A percentile compares a stretch with the other conserved stretches of the same genome.
Conservation (phyloP, 2,329 filamentous ascomycete genomes). For the Sporothrix brasiliensis region DNA sequence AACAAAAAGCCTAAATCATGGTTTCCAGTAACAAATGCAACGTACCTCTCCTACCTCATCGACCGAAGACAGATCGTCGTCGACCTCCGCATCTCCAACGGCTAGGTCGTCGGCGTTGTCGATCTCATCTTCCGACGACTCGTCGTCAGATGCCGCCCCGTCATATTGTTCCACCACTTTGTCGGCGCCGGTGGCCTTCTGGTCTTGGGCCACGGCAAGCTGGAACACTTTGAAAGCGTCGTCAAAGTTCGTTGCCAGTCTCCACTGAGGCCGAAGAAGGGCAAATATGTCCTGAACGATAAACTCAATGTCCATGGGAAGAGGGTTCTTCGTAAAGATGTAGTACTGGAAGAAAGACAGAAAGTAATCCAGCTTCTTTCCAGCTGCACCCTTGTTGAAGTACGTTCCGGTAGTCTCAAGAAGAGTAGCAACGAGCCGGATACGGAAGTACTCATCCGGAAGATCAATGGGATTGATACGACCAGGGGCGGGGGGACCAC, state of each 20-base stretch:
- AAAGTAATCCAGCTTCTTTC: slow-evolving; percentile 98
- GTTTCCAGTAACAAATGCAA: background rate
- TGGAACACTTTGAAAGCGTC: slow-evolving; percentile 84
- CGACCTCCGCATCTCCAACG: slow-evolving; percentile 64
- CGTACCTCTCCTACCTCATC: slow-evolving; percentile 63
- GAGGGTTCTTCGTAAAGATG: slow-evolving; percentile 81
- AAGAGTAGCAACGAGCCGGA: slow-evolving; percentile 84
- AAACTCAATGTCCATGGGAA: slow-evolving; percentile 98
- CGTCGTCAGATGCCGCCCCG: slow-evolving; percentile 53
- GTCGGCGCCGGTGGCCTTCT: slow-evolving; percentile 75
- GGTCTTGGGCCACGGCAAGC: slow-evolving; percentile 85
- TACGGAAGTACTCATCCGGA: slow-evolving; percentile 94
- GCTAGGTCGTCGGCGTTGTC: slow-evolving; percentile 67
- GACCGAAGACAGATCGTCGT: slow-evolving; percentile 60
- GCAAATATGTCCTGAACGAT: slow-evolving; percentile 90
- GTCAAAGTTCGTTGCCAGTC: slow-evolving; percentile 75
- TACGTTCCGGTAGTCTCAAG: slow-evolving; percentile 95
- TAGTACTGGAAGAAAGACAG: slow-evolving; percentile 97
- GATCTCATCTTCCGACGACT: slow-evolving; percentile 78
- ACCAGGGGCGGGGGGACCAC: slow-evolving; percentile 79
- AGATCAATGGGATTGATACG: slow-evolving; percentile 77
- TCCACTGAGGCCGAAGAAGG: slow-evolving; percentile 88
- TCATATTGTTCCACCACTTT: slow-evolving; percentile 61
- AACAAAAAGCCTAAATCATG: background rate
- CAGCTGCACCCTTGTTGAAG: slow-evolving; percentile 88